A percentile compares a stretch with the other conserved stretches of the same genome.
Evolutionary conservation across 305 asterid genomes (phyloP).

Genomic region (Ruellia speciosa): DNA sequence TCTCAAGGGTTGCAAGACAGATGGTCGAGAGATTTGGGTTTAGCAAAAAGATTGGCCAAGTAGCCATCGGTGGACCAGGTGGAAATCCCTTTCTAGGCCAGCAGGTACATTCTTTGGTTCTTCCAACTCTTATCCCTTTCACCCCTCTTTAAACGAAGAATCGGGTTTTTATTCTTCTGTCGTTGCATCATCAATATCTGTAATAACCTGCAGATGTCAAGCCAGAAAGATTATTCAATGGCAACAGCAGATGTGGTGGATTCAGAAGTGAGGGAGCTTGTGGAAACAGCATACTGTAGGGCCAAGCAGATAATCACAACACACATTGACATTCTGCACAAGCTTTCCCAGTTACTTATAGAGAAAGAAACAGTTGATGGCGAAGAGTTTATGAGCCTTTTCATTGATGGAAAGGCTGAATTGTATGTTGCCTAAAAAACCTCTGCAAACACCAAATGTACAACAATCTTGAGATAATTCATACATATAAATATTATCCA

Average conservation of each 20-base stretch:
- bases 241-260: constrained; percentile 90
- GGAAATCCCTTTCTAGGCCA: constrained; percentile 94
- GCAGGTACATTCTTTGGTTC: constrained; percentile 38
- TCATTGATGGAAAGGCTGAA: constrained; percentile 87
- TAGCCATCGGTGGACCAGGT: constrained; percentile 83
- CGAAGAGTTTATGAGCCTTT: constrained; percentile 97
- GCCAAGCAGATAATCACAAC: constrained; percentile 58
- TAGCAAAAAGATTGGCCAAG: constrained; percentile 91
- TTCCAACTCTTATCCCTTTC: not conserved
- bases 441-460: constrained; percentile 14
- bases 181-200: not conserved
- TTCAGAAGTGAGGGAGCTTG: constrained; percentile 76
- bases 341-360: constrained; percentile 69
- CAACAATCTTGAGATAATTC: constrained; percentile 24
- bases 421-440: constrained; percentile 39
- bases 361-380: constrained; percentile 75
- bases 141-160: not conserved
- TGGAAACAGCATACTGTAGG: constrained; percentile 61
- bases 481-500: constrained; percentile 20
- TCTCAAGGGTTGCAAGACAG: constrained; percentile 87
- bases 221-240: constrained; percentile 91
- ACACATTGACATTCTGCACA: constrained; percentile 48
- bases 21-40: constrained; percentile 97
- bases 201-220: constrained; percentile 10
- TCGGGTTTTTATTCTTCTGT: not conserved